A percentile compares a stretch with the other conserved stretches of the same genome.
Evolutionary conservation across 805 yeast genomes (phyloP).

Genomic region (Hanseniaspora occidentalis): DNA sequence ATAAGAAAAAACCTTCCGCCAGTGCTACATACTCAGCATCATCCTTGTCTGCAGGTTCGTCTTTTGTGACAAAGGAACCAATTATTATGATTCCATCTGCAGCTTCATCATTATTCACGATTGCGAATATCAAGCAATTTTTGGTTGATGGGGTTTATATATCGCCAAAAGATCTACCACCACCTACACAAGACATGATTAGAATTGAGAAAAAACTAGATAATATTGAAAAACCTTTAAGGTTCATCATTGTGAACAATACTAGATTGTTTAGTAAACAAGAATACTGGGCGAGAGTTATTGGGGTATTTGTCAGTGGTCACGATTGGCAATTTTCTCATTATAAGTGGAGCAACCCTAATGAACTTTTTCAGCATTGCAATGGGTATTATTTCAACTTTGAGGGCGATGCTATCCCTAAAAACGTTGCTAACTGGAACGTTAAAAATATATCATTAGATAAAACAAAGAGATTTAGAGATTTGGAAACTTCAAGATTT

Average conservation of each 20-base stretch:
- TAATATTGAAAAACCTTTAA: constrained; percentile 19
- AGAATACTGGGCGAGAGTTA: constrained; percentile 96
- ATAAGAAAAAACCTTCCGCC: background rate
- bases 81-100: constrained; percentile 70
- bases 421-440: constrained; percentile 74
- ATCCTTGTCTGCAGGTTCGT: constrained; percentile 1
- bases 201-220: constrained; percentile 23
- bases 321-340: constrained; percentile 93
- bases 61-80: constrained; percentile 35
- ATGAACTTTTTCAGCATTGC: constrained; percentile 65
- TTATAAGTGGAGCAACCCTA: constrained; percentile 76
- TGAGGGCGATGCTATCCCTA: constrained; percentile 70
- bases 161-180: constrained; percentile 33
- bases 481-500: constrained; percentile 70
- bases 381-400: constrained; percentile 72
- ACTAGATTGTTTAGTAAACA: constrained; percentile 83
- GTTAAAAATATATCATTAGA: constrained; percentile 70
- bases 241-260: constrained; percentile 63
- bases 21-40: background rate
- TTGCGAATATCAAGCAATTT: constrained; percentile 54
- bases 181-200: constrained; percentile 19
- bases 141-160: constrained; percentile 60
- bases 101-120: constrained; percentile 56
- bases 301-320: constrained; percentile 92
- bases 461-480: constrained; percentile 73